Base-by-base conservation (phyloP, 2,329 filamentous ascomycete species). In the Leptographium flavum region DNA sequence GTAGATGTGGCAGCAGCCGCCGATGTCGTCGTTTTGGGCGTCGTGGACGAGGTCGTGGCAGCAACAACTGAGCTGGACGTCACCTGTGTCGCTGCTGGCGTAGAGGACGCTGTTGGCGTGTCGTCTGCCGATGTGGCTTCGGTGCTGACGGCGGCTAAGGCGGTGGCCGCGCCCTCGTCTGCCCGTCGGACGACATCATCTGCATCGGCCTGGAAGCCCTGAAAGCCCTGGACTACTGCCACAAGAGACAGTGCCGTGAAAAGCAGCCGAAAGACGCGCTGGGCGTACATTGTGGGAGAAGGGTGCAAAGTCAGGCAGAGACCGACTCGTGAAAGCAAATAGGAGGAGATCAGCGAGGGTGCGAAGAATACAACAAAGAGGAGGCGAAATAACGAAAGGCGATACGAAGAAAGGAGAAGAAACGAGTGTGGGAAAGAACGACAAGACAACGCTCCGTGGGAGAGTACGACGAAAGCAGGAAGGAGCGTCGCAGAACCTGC, bases 191-290 rank as follows among this genome's bases (percentile, higher is more conserved):
- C 42, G 5, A 40, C 14, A 23, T 36, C 32, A 28, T 35, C 19
- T 33, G 52, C 47, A 47, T 60, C 54, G 31, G 61, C 47, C 49
- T 59, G 58, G 30, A 60, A 56, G 45, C 61, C 47, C 49, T 59
- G 58, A 28, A 60, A 56, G 45, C 61, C 71, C 53, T 74, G 68
- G 38, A 66, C 66, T 32, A 69, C 59, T 39, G 62, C 63, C 45
- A 66, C 50, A 47, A 71, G 56, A 37, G 69, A 69, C 43, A 75
- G 59, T 37, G 67, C 69, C 52, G 72, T 58, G 50, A 74, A 55
- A 46, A 76, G 57, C 48, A 74, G 56, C 54, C 67, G 62, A 30
- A 73, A 48, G 42, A 69, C 52, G 47, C 64, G 64, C 45, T 59
- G 60, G 25, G 66, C 58, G 55, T 68, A 68, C 73, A 77, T 76